Base-by-base conservation (phyloP, 345 rosid genomes). In the Pistacia atlantica region DNA sequence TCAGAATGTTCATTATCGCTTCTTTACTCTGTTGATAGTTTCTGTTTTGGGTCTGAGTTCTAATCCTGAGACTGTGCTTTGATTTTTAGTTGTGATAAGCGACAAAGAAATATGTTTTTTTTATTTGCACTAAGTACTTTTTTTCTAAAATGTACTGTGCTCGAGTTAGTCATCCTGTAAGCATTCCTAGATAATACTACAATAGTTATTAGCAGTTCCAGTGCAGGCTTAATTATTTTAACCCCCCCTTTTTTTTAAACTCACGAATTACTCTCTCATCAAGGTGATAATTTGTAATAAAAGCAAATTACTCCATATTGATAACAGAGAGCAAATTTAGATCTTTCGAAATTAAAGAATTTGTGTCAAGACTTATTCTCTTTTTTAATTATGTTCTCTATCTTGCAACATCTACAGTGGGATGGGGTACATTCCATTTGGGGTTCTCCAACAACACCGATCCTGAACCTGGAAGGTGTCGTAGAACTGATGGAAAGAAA, bases 401-500 rank as follows among this genome's bases (percentile, higher is more conserved):
- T 74, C 38, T 8, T 54, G 63, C 20, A 28, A 1, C 46, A 7
- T 73, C 10, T 75, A 60, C 45, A 93, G 98, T 83, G 86, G 90
- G 90, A 71, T 95, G 96, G 96, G 91, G 97, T 62, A 31, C 86
- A 77, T 89, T 90, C 86, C 94, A 90, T 80, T 86, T 93, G 79
- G 98, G 99, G 17, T 95, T 85, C 86, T 87, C 96, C 38, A 87
- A 84, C 74, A 93, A 80, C 85, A 84, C 85, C 61, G 99, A 95
- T 84, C 94, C 99, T 25, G 99, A 95, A 75, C 99, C 99, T 0
- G 98, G 98, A 67, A 84, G 99, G 84, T 95, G 99, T 71, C 90
- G 99, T 64, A 88, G 99, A 83, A 95, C 99, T 4, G 99, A 95
- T 84, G 99, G 99, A 81, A 95, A 95, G 92, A 95, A 95, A 86